Evolutionary conservation across 805 yeast species (phyloP).

Genomic region (Saccharomycopsis capsularis): DNA sequence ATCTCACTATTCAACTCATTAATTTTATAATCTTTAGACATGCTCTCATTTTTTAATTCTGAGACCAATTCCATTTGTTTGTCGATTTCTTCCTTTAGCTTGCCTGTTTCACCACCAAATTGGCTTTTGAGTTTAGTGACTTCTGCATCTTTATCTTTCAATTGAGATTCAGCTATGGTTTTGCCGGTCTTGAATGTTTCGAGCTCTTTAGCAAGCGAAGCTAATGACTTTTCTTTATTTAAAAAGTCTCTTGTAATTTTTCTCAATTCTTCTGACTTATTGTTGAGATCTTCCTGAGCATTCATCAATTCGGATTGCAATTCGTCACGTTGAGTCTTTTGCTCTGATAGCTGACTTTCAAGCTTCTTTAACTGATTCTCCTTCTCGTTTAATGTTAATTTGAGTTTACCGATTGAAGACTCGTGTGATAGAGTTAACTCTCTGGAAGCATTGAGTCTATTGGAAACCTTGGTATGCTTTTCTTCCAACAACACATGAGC

Average conservation of each 20-base stretch:
- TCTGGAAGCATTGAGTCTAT: background rate
- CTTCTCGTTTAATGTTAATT: background rate
- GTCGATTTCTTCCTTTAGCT: background rate
- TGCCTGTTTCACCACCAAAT: background rate
- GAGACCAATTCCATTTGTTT: background rate
- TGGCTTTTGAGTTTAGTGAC: background rate
- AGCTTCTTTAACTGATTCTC: background rate
- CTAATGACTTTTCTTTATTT: too few relatives aligned
- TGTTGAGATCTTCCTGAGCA: too few relatives aligned
- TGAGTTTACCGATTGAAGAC: background rate
- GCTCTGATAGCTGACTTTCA: background rate
- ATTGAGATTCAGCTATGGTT: background rate
- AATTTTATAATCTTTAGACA: background rate
- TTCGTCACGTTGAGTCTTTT: too few relatives aligned
- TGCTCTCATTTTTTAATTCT: background rate
- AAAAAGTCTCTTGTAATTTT: too few relatives aligned
- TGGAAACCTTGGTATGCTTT: conserved; percentile 17
- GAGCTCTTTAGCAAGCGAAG: background rate
- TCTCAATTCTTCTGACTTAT: too few relatives aligned
- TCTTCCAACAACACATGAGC: conserved; percentile 23
- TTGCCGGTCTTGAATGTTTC: background rate
- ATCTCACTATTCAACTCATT: background rate
- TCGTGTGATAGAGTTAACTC: background rate
- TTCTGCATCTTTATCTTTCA: background rate
- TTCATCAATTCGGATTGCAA: too few relatives aligned